A percentile compares a stretch with the other conserved stretches of the same genome.
Conservation (phyloP, 1,284 basidiomycete species). For the Gastroboletus turbinatus region DNA sequence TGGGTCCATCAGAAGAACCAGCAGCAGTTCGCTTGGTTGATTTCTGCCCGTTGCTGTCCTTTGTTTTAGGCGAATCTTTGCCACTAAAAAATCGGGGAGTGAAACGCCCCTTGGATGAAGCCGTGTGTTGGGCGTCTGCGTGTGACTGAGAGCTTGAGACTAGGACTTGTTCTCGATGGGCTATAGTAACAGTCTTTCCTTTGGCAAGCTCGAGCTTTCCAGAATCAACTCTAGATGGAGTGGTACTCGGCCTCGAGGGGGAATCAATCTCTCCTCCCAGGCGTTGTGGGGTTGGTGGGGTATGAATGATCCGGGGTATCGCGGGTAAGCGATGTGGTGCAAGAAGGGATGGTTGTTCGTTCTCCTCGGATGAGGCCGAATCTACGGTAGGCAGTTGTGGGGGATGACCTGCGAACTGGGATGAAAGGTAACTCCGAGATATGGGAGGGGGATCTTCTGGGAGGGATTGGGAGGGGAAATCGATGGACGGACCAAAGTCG, state of each 20-base stretch:
- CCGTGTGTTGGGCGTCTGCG: neutral
- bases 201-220: constrained; percentile 14
- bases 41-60: constrained; percentile 22
- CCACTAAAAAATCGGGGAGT: constrained; percentile 31
- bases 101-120: constrained; percentile 28
- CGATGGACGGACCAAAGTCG: constrained; percentile 8
- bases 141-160: constrained; percentile 26
- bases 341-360: constrained; percentile 10
- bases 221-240: constrained; percentile 10
- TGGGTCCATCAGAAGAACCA: constrained; percentile 6
- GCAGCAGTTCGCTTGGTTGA: constrained; percentile 3
- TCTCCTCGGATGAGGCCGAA: constrained; percentile 27
- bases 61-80: constrained; percentile 30
- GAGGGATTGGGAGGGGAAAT: constrained; percentile 24
- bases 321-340: constrained; percentile 17
- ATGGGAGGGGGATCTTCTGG: constrained; percentile 15
- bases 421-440: constrained; percentile 13
- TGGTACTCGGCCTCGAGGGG: constrained; percentile 2
- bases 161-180: constrained; percentile 30
- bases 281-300: constrained; percentile 43
- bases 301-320: constrained; percentile 41
- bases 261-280: constrained; percentile 18
- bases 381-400: constrained; percentile 28
- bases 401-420: constrained; percentile 10
- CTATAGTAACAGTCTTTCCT: constrained; percentile 13